A percentile compares a stretch with the other conserved stretches of the same genome.
Evolutionary conservation across 352 stramenopile genomes (phyloP).

Genomic region (Globisporangium cederbergense): DNA sequence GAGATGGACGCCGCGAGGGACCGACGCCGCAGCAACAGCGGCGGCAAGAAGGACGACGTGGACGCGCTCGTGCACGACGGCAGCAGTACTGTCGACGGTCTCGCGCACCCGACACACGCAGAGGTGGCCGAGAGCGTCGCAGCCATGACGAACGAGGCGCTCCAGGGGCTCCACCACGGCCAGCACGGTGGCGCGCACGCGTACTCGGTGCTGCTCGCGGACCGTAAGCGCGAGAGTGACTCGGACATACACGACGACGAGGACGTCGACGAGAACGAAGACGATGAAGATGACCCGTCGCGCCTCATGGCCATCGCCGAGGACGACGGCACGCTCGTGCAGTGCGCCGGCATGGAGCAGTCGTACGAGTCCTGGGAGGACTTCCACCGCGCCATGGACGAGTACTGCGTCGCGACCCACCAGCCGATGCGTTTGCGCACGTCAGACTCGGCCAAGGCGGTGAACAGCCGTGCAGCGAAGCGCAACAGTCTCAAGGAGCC

Average conservation of each 20-base stretch:
- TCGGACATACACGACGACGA: slow-evolving; percentile 55
- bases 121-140: slow-evolving; percentile 21
- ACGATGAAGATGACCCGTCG: slow-evolving; percentile 31
- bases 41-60: slow-evolving; percentile 15
- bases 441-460: slow-evolving; percentile 75
- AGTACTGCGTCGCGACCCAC: slow-evolving; percentile 68
- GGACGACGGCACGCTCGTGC: slow-evolving; percentile 58
- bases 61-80: slow-evolving; percentile 12
- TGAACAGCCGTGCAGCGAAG: slow-evolving; percentile 77
- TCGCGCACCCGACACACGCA: slow-evolving; percentile 13
- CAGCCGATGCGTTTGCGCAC: slow-evolving; percentile 80
- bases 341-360: slow-evolving; percentile 69
- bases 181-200: slow-evolving; percentile 24
- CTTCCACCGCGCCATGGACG: slow-evolving; percentile 79
- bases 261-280: slow-evolving; percentile 40
- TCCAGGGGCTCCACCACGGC: slow-evolving; percentile 24
- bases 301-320: slow-evolving; percentile 49
- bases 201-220: slow-evolving; percentile 55
- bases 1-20: slow-evolving; percentile 17
- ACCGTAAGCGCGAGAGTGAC: slow-evolving; percentile 60
- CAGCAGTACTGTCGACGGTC: slow-evolving; percentile 1
- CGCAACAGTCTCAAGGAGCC: slow-evolving; percentile 80
- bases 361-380: slow-evolving; percentile 82
- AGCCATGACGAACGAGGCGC: slow-evolving; percentile 19
- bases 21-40: slow-evolving; percentile 21